Evolutionary conservation across 192 early-diverging fungal genomes (phyloP).

Genomic region (Funneliformis geosporum): DNA sequence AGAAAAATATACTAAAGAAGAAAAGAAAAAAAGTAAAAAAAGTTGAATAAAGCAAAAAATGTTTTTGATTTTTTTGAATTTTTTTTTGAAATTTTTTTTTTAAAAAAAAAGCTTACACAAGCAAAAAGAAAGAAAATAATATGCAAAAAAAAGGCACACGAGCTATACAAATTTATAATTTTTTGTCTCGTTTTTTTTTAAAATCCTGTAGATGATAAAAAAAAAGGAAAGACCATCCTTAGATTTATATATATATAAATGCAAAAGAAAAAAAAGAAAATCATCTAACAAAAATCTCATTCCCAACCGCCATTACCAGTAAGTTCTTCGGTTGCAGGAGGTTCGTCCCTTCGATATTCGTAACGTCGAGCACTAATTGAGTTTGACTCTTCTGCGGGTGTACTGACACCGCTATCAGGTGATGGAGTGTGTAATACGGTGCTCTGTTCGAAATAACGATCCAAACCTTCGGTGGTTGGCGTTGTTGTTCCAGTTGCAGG

Average conservation of each 20-base stretch:
- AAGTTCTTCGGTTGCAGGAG: not conserved
- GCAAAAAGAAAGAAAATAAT: not conserved
- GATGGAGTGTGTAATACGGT: slow-evolving; percentile 25
- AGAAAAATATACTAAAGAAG: slow-evolving; percentile 7
- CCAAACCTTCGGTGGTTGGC: slow-evolving; percentile 22
- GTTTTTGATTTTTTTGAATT: not conserved
- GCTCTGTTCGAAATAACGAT: slow-evolving; percentile 26
- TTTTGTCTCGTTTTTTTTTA: slow-evolving; percentile 1
- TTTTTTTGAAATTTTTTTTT: not conserved
- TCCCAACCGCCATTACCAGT: not conserved
- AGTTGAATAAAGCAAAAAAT: not conserved
- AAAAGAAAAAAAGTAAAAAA: not conserved
- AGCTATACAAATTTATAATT: slow-evolving; percentile 16
- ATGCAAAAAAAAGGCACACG: not conserved
- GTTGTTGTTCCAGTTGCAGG: slow-evolving; percentile 22
- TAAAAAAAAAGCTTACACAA: no score
- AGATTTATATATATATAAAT: no score
- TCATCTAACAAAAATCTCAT: not conserved
- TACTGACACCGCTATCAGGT: slow-evolving; percentile 15
- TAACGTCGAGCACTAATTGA: slow-evolving; percentile 3
- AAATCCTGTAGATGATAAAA: not conserved
- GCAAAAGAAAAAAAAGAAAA: not conserved
- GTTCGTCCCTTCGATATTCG: slow-evolving; percentile 28
- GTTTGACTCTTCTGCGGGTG: slow-evolving; percentile 5
- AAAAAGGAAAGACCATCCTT: not conserved